These are phyloP conservation scores for Rhizopogon rudus DNA, from an alignment of 768 basidiomycete species.

Conservation along the genomic window DNA sequence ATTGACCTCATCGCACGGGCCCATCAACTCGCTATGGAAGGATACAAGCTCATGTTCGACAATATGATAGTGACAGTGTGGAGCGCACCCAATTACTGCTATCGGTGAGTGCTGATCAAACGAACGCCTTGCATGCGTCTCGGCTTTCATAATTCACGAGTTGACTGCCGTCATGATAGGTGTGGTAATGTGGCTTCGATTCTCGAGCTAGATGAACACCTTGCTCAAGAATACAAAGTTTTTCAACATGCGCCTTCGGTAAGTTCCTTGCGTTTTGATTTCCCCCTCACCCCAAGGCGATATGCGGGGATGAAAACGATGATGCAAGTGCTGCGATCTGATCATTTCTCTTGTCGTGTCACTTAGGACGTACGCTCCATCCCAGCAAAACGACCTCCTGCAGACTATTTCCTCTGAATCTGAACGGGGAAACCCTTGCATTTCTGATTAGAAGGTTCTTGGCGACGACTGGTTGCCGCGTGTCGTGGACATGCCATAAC, in stretches of 20 bases:
- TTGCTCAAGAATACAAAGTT: slow-evolving; percentile 93
- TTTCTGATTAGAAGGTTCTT: slow-evolving; percentile 13
- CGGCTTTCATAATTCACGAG: slow-evolving; percentile 11
- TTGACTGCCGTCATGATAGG: slow-evolving; percentile 37
- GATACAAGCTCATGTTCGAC: slow-evolving; percentile 97
- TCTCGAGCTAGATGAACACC: slow-evolving; percentile 87
- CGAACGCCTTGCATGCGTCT: slow-evolving; percentile 10
- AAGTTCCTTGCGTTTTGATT: slow-evolving; percentile 25
- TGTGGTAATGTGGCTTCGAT: slow-evolving; percentile 97
- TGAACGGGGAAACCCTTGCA: slow-evolving; percentile 4
- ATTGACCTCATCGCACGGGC: slow-evolving; percentile 95
- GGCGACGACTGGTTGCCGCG: slow-evolving; percentile 9
- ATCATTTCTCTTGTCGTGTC: not conserved
- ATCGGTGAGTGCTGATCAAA: slow-evolving; percentile 55
- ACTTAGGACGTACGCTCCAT: slow-evolving; percentile 73
- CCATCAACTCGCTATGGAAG: slow-evolving; percentile 98
- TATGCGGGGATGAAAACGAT: slow-evolving; percentile 4
- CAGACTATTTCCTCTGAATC: slow-evolving; percentile 76
- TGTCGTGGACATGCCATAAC: slow-evolving; percentile 22
- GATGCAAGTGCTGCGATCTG: slow-evolving; percentile 4
- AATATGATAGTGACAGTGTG: slow-evolving; percentile 93
- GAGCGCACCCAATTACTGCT: slow-evolving; percentile 98
- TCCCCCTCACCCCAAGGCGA: slow-evolving; percentile 5
- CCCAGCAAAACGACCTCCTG: slow-evolving; percentile 79
- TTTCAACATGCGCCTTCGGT: slow-evolving; percentile 89